These are phyloP conservation scores for Linum usitatissimum DNA, from an alignment of 345 rosid genomes.

Conservation along the genomic window DNA sequence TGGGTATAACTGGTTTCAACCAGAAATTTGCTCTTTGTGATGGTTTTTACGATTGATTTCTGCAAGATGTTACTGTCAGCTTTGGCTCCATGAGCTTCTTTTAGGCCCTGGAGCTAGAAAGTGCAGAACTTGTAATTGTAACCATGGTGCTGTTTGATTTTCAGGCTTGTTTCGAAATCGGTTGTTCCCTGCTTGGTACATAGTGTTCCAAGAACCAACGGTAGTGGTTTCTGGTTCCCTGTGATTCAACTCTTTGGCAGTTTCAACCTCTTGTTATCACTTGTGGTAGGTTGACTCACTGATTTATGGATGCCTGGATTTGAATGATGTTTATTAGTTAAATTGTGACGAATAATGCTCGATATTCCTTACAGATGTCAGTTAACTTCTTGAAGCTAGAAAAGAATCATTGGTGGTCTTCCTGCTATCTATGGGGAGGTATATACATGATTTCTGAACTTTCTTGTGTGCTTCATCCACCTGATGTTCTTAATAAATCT, in stretches of 20 bases:
- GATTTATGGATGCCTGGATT: slow-evolving; percentile 1
- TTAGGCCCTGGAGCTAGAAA: too few species aligned
- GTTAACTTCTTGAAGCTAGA: slow-evolving; percentile 26
- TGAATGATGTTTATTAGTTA: too few species aligned
- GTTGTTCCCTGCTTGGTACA: slow-evolving; percentile 50
- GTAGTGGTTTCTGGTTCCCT: slow-evolving; percentile 88
- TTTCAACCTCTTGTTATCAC: slow-evolving; percentile 52
- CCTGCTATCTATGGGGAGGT: slow-evolving; percentile 96
- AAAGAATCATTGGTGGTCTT: slow-evolving; percentile 53
- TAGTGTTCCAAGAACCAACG: slow-evolving; percentile 55
- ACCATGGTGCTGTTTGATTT: slow-evolving; percentile 6
- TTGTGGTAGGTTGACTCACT: slow-evolving; percentile 32
- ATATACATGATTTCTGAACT: slow-evolving; percentile 12
- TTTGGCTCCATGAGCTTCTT: too few species aligned
- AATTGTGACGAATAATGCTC: too few species aligned
- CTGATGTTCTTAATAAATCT: not conserved
- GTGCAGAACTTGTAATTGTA: too few species aligned
- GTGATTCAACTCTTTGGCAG: slow-evolving; percentile 67
- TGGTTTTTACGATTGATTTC: too few species aligned
- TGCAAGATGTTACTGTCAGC: too few species aligned
- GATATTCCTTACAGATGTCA: not conserved
- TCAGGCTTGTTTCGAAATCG: slow-evolving; percentile 56
- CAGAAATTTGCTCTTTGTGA: too few species aligned
- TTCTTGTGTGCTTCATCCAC: not conserved
- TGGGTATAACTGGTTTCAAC: too few species aligned